Percentiles rank a stretch among this genome's conserved stretches.
phyloP scores from a whole-genome alignment of 768 basidiomycete genomes.

The Mycena galopus region DNA sequence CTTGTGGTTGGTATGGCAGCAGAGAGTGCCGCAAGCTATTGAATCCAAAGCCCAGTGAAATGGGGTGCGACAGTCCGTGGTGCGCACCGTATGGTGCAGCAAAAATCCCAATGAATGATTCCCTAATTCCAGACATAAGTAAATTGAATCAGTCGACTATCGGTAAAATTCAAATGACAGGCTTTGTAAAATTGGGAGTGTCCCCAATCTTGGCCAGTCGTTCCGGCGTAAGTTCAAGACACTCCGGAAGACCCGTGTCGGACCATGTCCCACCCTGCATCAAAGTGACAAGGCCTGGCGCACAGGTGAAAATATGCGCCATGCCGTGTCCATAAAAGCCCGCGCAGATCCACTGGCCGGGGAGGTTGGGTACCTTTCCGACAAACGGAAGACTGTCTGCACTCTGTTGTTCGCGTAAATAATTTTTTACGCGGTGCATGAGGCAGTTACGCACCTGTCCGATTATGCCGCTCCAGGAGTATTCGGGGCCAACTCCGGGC shows the following conservation, averaged over 20 bases:
- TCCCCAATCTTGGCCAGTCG: slow-evolving; percentile 25
- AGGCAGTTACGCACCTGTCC: slow-evolving; percentile 25
- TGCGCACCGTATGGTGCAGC: too few species aligned
- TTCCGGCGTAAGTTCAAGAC: slow-evolving; percentile 30
- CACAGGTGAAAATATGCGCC: slow-evolving; percentile 32
- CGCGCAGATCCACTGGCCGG: slow-evolving; percentile 39
- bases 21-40: too few species aligned
- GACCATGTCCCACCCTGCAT: slow-evolving; percentile 34
- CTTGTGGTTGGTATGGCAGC: too few species aligned
- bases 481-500: slow-evolving; percentile 34
- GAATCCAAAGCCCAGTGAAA: too few species aligned
- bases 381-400: slow-evolving; percentile 39
- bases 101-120: too few species aligned
- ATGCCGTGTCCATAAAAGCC: slow-evolving; percentile 42
- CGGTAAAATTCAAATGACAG: too few species aligned
- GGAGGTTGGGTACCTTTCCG: slow-evolving; percentile 34
- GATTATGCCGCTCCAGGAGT: slow-evolving; percentile 40
- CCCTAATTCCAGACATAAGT: too few species aligned
- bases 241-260: slow-evolving; percentile 37
- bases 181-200: too few species aligned
- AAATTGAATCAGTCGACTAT: too few species aligned
- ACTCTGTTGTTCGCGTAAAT: slow-evolving; percentile 14
- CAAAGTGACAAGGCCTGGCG: slow-evolving; percentile 29
- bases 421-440: neutral
- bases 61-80: too few species aligned